Base-by-base conservation (phyloP, 2,329 filamentous ascomycete genomes). In the Beauveria caledonica region DNA sequence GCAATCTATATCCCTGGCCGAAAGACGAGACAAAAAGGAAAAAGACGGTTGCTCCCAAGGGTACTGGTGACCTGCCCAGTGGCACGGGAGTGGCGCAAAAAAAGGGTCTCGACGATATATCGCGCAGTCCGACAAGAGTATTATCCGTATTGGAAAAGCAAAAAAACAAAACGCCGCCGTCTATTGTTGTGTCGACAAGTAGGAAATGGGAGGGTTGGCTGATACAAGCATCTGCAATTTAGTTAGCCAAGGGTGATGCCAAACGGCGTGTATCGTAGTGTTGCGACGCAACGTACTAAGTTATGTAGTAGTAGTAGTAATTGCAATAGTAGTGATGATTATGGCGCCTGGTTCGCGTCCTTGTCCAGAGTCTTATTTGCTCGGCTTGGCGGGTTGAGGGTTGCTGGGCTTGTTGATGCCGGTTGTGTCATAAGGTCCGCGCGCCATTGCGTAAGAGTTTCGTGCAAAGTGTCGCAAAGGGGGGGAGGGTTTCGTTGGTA, bases 341-440 rank as follows among this genome's bases (percentile, higher is more conserved):
- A 23, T 58, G 46, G 45, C 27, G 33, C 36, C 46, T 17, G 19
- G 33, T 45, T 51, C 51, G 45, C 46, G 59, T 27, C 10, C n/a
- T 44, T 11, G 40, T 17, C 7, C 11, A 21, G 29, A 21, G 40
- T 33, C 33, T 44, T 21, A n/a, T 62, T 33, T 60, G 49, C 60
- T 62, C 39, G 61, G 61, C 46, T 59, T 49, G 13, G 60, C 54
- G 11, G 61, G 56, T 21, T 60, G 61, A 27, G 61, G 61, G 15
- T 59, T 54, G 48, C 44, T 56, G 46, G 61, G 61, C 57, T 62
- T 62, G 25, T 55, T 57, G 6, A 62, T 60, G 50, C 61, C 61
- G 3, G 61, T 62, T 11, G 61, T 62, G 40, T 62, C 61, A 33
- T 62, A 62, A 1, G 61, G 61, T 39, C 61, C 61, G 52, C 61